phyloP scores from a whole-genome alignment of 306 rosid species.

The Acmispon strigosus region DNA sequence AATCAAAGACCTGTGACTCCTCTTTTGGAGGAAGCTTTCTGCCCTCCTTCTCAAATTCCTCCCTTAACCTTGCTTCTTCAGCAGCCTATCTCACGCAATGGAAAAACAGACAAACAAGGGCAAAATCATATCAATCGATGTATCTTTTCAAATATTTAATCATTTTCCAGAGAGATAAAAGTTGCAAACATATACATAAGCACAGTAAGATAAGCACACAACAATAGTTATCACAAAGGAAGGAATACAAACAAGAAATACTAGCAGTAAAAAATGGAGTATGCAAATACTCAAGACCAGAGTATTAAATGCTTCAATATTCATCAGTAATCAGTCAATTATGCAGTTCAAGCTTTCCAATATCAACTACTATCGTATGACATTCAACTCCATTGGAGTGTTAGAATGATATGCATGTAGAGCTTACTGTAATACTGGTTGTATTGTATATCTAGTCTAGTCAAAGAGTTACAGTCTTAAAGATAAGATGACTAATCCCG shows the following conservation, averaged over 20 bases:
- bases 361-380: not conserved
- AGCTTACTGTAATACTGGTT: too few species aligned
- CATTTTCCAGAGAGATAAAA: not conserved
- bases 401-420: too few species aligned
- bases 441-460: too few species aligned
- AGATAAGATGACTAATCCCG: too few species aligned
- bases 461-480: too few species aligned
- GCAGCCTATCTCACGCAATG: conserved; percentile 49
- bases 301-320: not conserved
- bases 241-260: not conserved
- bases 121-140: not conserved
- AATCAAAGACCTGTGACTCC: conserved; percentile 65
- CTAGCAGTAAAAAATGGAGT: not conserved
- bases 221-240: not conserved
- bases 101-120: not conserved
- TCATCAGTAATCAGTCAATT: not conserved
- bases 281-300: not conserved
- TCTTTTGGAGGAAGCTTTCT: conserved; percentile 91
- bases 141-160: not conserved
- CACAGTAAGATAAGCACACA: not conserved
- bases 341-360: not conserved
- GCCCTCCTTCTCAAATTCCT: conserved; percentile 93
- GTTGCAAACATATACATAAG: not conserved
- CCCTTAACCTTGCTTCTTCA: conserved; percentile 82
- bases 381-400: not conserved